A percentile compares a stretch with the other conserved stretches of the same genome.
Evolutionary conservation across 2,329 filamentous ascomycete species (phyloP).

Genomic region (Aspergillus quadrilineatus): DNA sequence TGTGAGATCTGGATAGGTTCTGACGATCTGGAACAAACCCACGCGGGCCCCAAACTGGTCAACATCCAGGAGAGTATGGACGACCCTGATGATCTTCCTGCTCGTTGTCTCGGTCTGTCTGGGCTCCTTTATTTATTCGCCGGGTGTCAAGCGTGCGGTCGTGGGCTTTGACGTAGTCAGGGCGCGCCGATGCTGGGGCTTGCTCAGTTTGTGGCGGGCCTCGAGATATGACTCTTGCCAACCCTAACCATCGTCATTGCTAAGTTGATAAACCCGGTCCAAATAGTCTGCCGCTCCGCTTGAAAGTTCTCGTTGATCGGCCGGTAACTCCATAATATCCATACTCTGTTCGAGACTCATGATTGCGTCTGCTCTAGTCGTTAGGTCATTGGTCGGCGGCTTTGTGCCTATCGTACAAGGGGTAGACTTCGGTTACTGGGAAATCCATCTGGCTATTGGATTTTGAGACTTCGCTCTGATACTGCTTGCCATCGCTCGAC

Average conservation of each 20-base stretch:
- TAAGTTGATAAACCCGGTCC: too few species aligned
- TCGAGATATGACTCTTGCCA: constrained; percentile 43
- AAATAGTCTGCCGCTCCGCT: constrained; percentile 42
- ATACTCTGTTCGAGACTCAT: constrained; percentile 32
- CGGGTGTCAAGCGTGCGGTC: not conserved
- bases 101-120: not conserved
- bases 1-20: not conserved
- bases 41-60: constrained; percentile 31
- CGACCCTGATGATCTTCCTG: constrained; percentile 12
- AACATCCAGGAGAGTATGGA: constrained; percentile 27
- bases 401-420: constrained; percentile 53
- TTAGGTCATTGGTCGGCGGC: constrained; percentile 62
- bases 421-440: constrained; percentile 25
- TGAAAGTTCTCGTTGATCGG: constrained; percentile 53
- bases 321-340: constrained; percentile 31
- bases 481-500: constrained; percentile 59
- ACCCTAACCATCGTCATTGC: constrained; percentile 3
- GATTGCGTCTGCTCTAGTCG: constrained; percentile 47
- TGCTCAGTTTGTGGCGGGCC: not conserved
- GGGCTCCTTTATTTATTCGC: not conserved
- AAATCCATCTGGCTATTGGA: constrained; percentile 28
- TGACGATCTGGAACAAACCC: constrained; percentile 28
- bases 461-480: constrained; percentile 50
- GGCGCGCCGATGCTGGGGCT: not conserved
- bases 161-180: not conserved